A percentile compares a stretch with the other conserved stretches of the same genome.
phyloP scores from a whole-genome alignment of 805 yeast species.

The Yarrowia hollandica region DNA sequence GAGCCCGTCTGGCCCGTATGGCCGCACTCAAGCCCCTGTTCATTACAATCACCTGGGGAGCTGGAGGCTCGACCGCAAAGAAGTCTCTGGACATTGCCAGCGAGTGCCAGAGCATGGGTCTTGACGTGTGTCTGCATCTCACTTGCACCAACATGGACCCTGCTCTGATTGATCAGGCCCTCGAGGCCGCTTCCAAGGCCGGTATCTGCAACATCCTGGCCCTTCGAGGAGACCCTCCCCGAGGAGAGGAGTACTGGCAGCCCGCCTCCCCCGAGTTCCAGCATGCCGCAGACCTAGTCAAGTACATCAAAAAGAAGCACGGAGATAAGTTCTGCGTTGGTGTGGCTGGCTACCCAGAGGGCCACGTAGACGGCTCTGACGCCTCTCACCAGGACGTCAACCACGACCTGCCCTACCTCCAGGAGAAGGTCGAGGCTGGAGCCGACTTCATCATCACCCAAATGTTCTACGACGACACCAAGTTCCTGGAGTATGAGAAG shows the following conservation, averaged over 20 bases:
- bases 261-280: constrained; percentile 57
- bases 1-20: constrained; percentile 87
- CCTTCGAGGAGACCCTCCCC: constrained; percentile 92
- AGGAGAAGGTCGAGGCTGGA: constrained; percentile 87
- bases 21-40: constrained; percentile 83
- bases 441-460: constrained; percentile 94
- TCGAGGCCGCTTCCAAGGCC: constrained; percentile 63
- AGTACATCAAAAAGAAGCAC: constrained; percentile 66
- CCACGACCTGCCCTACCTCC: constrained; percentile 74
- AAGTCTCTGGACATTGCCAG: constrained; percentile 83
- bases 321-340: constrained; percentile 90
- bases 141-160: constrained; percentile 93
- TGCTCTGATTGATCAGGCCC: constrained; percentile 74
- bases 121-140: constrained; percentile 92
- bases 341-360: constrained; percentile 98
- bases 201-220: constrained; percentile 91
- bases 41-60: constrained; percentile 97
- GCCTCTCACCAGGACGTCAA: constrained; percentile 60
- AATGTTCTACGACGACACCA: constrained; percentile 82
- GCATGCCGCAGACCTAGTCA: constrained; percentile 83
- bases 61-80: constrained; percentile 91
- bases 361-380: constrained; percentile 87
- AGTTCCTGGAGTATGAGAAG: constrained; percentile 65
- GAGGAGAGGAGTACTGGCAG: constrained; percentile 64
- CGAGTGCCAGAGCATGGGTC: constrained; percentile 67